Evolutionary conservation across 2,329 filamentous ascomycete genomes (phyloP).

Genomic region (Trichocomaceae sp.): DNA sequence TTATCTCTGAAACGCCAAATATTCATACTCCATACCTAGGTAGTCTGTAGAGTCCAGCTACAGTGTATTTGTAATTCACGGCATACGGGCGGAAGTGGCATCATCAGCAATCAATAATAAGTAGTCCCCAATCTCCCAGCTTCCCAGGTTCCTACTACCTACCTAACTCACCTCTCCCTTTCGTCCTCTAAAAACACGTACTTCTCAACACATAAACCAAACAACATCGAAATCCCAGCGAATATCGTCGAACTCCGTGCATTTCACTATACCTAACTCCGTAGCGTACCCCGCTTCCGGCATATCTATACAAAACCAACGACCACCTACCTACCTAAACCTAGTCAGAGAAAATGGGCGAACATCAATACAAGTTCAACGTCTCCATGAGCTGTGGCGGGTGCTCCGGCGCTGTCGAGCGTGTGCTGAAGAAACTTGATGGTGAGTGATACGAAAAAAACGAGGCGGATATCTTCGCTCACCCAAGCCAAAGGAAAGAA

Average conservation of each 20-base stretch:
- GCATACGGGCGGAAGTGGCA: slow-evolving; percentile 2
- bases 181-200: too few relatives aligned
- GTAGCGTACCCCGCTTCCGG: background rate
- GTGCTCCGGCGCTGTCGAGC: slow-evolving; percentile 89
- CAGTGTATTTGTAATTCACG: background rate
- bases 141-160: too few relatives aligned
- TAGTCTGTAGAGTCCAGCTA: too few relatives aligned
- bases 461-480: too few relatives aligned
- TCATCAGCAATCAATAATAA: slow-evolving; percentile 1
- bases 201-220: background rate
- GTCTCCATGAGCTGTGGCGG: slow-evolving; percentile 91
- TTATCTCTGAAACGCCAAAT: background rate
- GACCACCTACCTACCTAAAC: too few relatives aligned
- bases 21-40: background rate
- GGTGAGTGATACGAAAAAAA: slow-evolving; percentile 54
- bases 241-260: background rate
- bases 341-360: slow-evolving; percentile 57
- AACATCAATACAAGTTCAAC: slow-evolving; percentile 92
- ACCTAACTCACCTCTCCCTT: too few relatives aligned
- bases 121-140: background rate
- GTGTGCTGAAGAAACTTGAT: slow-evolving; percentile 85
- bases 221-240: background rate
- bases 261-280: background rate
- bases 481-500: too few relatives aligned
- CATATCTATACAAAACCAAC: background rate